Evolutionary conservation across 2,329 filamentous ascomycete genomes (phyloP).

Genomic region (Tolypocladium paradoxum): DNA sequence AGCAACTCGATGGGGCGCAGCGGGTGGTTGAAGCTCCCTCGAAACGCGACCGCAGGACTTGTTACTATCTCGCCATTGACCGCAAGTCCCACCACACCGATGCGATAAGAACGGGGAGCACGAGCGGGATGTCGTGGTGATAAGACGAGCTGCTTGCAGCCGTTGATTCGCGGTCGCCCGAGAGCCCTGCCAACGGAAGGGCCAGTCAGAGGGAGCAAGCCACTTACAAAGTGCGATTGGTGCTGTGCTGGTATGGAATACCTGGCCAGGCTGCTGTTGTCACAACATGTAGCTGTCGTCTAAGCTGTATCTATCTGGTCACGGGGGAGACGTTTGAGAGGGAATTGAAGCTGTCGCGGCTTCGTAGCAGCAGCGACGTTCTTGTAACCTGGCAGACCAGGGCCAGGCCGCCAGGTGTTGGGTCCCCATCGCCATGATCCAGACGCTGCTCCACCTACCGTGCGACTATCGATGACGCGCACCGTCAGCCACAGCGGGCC

Average conservation of each 20-base stretch:
- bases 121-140: neutral
- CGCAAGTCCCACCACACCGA: neutral
- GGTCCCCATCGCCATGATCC: slow-evolving; percentile 1
- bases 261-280: slow-evolving; percentile 1
- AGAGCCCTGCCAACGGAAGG: neutral
- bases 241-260: slow-evolving; percentile 1
- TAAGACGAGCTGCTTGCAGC: neutral
- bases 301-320: neutral
- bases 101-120: neutral
- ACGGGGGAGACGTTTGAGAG: neutral
- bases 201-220: neutral
- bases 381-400: slow-evolving; percentile 1
- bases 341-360: neutral
- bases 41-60: neutral
- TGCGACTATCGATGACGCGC: neutral
- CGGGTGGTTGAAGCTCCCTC: neutral
- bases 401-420: neutral
- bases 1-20: neutral
- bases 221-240: slow-evolving; percentile 1
- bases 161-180: neutral
- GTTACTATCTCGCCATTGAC: neutral
- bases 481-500: neutral
- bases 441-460: slow-evolving; percentile 5
- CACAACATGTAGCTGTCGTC: slow-evolving; percentile 1
- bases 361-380: slow-evolving; percentile 4